Percentiles rank a stretch among this genome's conserved stretches.
Evolutionary conservation across 768 basidiomycete genomes (phyloP).

Genomic region (Tricholoma bakamatsutake): DNA sequence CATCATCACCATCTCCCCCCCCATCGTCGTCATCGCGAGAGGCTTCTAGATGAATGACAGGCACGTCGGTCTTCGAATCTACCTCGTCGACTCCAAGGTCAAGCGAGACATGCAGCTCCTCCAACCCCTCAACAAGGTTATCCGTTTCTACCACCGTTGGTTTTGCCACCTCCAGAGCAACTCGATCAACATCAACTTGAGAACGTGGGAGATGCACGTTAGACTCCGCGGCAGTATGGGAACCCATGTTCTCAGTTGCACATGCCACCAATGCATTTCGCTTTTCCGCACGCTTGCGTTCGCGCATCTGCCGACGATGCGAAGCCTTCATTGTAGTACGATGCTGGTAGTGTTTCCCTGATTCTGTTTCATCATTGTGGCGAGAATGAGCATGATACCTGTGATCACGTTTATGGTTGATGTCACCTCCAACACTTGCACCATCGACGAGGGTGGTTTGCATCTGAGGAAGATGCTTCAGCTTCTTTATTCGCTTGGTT

Average conservation of each 20-base stretch:
- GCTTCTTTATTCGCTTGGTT: slow-evolving; percentile 35
- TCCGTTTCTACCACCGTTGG: slow-evolving; percentile 7
- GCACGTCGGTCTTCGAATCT: slow-evolving; percentile 1
- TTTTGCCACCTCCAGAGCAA: background rate
- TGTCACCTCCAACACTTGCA: slow-evolving; percentile 3
- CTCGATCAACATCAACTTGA: background rate
- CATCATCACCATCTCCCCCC: slow-evolving; percentile 20
- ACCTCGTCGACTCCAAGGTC: slow-evolving; percentile 2
- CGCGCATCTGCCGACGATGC: slow-evolving; percentile 40
- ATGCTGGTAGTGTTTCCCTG: background rate
- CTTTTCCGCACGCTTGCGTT: slow-evolving; percentile 47
- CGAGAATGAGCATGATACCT: slow-evolving; percentile 7
- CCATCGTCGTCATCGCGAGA: slow-evolving; percentile 1
- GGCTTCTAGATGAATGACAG: background rate
- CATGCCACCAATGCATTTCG: slow-evolving; percentile 27
- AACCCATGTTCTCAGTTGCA: slow-evolving; percentile 13
- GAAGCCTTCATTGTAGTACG: slow-evolving; percentile 22
- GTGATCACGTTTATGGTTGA: slow-evolving; percentile 3
- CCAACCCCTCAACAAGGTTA: slow-evolving; percentile 14
- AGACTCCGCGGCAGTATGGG: background rate
- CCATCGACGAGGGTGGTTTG: background rate
- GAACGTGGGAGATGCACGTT: background rate
- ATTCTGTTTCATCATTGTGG: background rate
- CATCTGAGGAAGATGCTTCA: slow-evolving; percentile 22
- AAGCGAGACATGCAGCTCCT: slow-evolving; percentile 10